A percentile compares a stretch with the other conserved stretches of the same genome.
Conservation (phyloP, 2,329 filamentous ascomycete genomes). For the Penicillium sp. region DNA sequence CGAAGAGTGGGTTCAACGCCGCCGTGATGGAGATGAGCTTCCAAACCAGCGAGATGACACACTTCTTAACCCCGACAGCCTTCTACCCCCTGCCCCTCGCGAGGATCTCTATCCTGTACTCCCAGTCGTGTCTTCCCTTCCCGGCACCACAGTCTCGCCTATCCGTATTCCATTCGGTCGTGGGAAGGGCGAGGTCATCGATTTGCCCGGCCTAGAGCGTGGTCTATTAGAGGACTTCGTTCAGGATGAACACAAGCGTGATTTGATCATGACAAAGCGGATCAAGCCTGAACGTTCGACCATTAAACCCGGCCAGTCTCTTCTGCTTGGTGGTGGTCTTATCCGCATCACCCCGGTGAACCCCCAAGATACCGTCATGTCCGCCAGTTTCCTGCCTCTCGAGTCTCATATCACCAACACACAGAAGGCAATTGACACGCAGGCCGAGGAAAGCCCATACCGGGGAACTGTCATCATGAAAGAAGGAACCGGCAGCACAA, state of each 20-base stretch:
- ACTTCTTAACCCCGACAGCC: slow-evolving; percentile 40
- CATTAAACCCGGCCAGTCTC: slow-evolving; percentile 73
- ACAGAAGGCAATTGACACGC: slow-evolving; percentile 73
- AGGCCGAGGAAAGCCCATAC: slow-evolving; percentile 61
- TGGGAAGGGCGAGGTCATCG: slow-evolving; percentile 85
- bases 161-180: slow-evolving; percentile 89
- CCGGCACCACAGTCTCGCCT: slow-evolving; percentile 91
- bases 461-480: slow-evolving; percentile 64
- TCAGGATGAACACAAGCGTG: slow-evolving; percentile 61
- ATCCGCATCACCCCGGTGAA: slow-evolving; percentile 80
- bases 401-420: slow-evolving; percentile 73
- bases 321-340: slow-evolving; percentile 81
- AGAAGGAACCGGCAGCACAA: slow-evolving; percentile 58
- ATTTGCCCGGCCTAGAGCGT: slow-evolving; percentile 81
- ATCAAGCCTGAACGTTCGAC: slow-evolving; percentile 70
- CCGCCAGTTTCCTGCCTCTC: slow-evolving; percentile 85
- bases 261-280: slow-evolving; percentile 76
- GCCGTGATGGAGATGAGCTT: slow-evolving; percentile 23
- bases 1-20: slow-evolving; percentile 36
- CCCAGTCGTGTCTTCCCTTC: slow-evolving; percentile 80
- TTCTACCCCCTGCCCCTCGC: slow-evolving; percentile 73
- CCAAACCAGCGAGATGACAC: slow-evolving; percentile 17
- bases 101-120: slow-evolving; percentile 78
- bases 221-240: slow-evolving; percentile 72
- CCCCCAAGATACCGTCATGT: slow-evolving; percentile 65